Conservation (phyloP, 164 flowering plant species). For the Vitis vinifera region DNA sequence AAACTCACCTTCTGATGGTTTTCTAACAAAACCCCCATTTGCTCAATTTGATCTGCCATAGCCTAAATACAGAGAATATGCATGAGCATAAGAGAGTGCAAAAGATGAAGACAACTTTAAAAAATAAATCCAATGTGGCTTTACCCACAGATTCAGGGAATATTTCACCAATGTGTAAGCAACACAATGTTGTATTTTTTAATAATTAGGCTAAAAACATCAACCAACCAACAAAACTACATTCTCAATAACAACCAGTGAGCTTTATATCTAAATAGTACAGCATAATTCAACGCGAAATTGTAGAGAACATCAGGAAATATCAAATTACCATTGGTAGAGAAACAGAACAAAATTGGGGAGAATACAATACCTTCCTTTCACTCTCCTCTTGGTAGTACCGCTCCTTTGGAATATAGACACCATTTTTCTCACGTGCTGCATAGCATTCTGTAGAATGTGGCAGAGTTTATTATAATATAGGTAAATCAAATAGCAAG, state of each 20-base stretch:
- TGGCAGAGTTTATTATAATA: not conserved
- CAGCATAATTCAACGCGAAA: not conserved
- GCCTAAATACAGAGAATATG: slow-evolving; percentile 40
- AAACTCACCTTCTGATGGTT: slow-evolving; percentile 70
- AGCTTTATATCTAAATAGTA: not conserved
- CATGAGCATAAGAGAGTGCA: not conserved
- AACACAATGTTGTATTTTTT: too few species aligned
- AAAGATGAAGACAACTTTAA: not conserved
- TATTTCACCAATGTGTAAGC: too few species aligned
- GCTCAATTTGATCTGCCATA: slow-evolving; percentile 95
- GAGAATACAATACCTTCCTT: slow-evolving; percentile 61
- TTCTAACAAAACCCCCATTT: slow-evolving; percentile 67
- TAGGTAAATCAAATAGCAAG: not conserved
- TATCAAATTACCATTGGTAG: not conserved
- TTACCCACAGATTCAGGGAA: too few species aligned
- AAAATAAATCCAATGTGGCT: not conserved
- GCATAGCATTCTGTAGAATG: slow-evolving; percentile 80
- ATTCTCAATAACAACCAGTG: not conserved
- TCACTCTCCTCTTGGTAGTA: slow-evolving; percentile 94
- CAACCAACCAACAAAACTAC: not conserved
- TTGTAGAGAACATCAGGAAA: not conserved
- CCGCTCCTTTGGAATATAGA: slow-evolving; percentile 90
- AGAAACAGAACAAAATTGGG: not conserved
- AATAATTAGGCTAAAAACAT: not conserved
- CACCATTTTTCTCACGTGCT: slow-evolving; percentile 95